Percentiles rank a stretch among this genome's conserved stretches.
These are phyloP conservation scores for Apiospora kogelbergensis DNA, from an alignment of 2,329 filamentous ascomycete species.

Conservation along the genomic window DNA sequence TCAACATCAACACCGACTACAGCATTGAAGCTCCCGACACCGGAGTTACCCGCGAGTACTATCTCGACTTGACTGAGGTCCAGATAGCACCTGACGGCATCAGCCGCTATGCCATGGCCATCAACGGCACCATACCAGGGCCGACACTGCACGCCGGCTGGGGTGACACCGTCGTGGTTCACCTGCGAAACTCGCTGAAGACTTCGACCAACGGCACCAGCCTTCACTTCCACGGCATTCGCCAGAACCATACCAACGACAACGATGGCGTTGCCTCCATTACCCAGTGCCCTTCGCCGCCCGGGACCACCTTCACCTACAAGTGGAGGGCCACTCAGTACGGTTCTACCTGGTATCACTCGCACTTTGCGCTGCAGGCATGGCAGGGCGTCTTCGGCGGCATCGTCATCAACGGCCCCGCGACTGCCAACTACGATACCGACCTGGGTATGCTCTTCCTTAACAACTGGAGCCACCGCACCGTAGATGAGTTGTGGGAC, in stretches of 20 bases:
- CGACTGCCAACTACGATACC: conserved; percentile 58
- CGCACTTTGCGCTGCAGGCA: conserved; percentile 50
- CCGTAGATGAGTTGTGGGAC: conserved; percentile 37
- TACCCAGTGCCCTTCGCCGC: conserved; percentile 51
- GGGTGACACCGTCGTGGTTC: conserved; percentile 45
- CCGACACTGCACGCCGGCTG: conserved; percentile 47
- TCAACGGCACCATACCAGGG: conserved; percentile 37
- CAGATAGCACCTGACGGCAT: conserved; percentile 35
- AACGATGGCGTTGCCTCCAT: conserved; percentile 56
- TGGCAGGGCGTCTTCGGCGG: conserved; percentile 59
- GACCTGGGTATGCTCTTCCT: conserved; percentile 61
- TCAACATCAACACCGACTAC: conserved; percentile 36
- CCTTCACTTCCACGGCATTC: conserved; percentile 64
- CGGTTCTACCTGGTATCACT: conserved; percentile 61
- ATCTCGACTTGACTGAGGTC: conserved; percentile 23
- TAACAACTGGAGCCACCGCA: conserved; percentile 57
- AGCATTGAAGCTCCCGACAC: conserved; percentile 32
- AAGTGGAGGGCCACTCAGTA: conserved; percentile 55
- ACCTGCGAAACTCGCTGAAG: conserved; percentile 50
- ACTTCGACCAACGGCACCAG: conserved; percentile 57
- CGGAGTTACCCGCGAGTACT: conserved; percentile 37
- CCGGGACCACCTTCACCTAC: conserved; percentile 55
- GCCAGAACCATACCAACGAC: conserved; percentile 53
- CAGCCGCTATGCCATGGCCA: conserved; percentile 27
- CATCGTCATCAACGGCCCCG: conserved; percentile 62